Base-by-base conservation (phyloP, 1,284 basidiomycete species). In the Sparassis latifolia region DNA sequence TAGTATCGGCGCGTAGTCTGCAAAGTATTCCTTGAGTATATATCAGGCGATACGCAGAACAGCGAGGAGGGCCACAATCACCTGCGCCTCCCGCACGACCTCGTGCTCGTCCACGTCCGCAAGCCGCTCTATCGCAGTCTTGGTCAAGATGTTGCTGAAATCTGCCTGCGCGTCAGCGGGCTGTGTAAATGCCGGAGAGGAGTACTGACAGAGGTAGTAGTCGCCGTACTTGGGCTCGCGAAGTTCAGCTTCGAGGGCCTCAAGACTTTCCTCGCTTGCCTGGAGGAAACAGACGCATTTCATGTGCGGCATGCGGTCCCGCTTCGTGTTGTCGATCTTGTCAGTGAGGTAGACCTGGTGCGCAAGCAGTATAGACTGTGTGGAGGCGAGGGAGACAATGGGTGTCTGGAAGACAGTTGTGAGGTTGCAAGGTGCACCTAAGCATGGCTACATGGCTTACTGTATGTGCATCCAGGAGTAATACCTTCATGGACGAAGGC, bases 301-400 rank as follows among this genome's bases (percentile, higher is more conserved):
- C 77, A 99, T 88, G 66, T 99, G 96, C 10, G 89, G 82, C 82
- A 98, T 92, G 12, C 90, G 74, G 64, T 95, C 92, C 56, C 89
- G 84, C 58, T 84, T 83, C 64, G 74, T 77, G 69, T 98, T 98
- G 74, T 97, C 94, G 65, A 99, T 91, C 52, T 93, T 80, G 72
- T 99, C 97, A 1, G 96, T 99, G 47, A 99, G 82, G 69, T 99
- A 99, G 27, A 99, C 92, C 66, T 99, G 94, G 60, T 98, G 92
- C 3, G 92, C 84, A n/a, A 99, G 76, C 29, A 99, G 78, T 7
- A 87, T 87, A 2, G 93, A 95, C 64, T 99, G 97, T 0, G 97
- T 99, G 2, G 93, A 87, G 3, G 94, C 91, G 5, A 97, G 78
- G 2, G 95, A 98, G 9, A 99, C 89, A 57, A 98, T 96, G 1